phyloP scores from a whole-genome alignment of 78 protist genomes.

The Tieghemostelium lacteum region DNA sequence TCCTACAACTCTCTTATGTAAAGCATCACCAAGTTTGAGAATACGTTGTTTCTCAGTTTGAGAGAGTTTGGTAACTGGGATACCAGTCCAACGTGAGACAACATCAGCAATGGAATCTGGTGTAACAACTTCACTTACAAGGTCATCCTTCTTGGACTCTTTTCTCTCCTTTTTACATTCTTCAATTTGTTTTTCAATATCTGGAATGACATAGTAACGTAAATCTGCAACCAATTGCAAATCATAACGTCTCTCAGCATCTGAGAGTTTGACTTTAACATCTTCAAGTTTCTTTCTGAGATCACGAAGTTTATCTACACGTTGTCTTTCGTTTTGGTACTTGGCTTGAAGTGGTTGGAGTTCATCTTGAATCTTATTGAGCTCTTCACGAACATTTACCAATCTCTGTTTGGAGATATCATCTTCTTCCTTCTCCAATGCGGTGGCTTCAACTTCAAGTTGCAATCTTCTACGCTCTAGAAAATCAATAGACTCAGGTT shows the following conservation, averaged over 20 bases:
- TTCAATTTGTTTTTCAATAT: conserved; percentile 80
- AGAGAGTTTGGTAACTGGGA: conserved; percentile 94
- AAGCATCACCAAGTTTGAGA: conserved; percentile 83
- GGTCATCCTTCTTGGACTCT: conserved; percentile 10
- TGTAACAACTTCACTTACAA: conserved; percentile 85
- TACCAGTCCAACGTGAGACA: conserved; percentile 97
- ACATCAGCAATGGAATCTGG: conserved; percentile 90
- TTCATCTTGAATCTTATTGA: conserved; percentile 83
- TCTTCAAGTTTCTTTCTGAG: conserved; percentile 87
- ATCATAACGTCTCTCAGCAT: conserved; percentile 93
- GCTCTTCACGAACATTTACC: conserved; percentile 67
- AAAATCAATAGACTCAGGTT: conserved; percentile 95
- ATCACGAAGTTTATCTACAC: conserved; percentile 85
- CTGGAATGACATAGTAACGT: conserved; percentile 93
- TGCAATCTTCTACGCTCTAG: conserved; percentile 93
- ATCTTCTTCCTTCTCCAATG: conserved; percentile 92
- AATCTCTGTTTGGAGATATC: conserved; percentile 82
- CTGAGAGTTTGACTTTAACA: conserved; percentile 75
- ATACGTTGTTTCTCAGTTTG: conserved; percentile 91
- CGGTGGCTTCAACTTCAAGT: conserved; percentile 94
- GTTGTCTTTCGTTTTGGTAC: conserved; percentile 89
- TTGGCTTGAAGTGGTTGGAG: conserved; percentile 87
- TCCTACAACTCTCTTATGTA: conserved; percentile 96
- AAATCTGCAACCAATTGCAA: conserved; percentile 92
- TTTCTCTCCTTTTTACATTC: conserved; percentile 52